Evolutionary conservation across 768 basidiomycete species (phyloP), one percentile per base, ranked within the genome.

Genomic region (Termitomyces bulborhizus): DNA sequence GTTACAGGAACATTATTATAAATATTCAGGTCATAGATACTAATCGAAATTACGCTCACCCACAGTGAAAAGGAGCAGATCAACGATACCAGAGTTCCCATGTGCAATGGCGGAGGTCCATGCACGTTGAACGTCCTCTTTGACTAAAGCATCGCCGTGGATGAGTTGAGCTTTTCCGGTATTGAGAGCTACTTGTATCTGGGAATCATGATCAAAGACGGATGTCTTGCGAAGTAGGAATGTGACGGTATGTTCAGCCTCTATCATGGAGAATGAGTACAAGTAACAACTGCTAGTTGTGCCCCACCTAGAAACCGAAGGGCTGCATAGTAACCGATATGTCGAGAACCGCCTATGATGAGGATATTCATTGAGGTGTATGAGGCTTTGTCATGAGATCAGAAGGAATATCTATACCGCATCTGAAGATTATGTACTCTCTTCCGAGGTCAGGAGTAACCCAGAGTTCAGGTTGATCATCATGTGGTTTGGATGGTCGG

Each of bases 51-150:
- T 8, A 13, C 27, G 15, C 77, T 41, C 59, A 79, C 84, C 86
- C 54, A 88, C 73, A 6, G 84, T 79, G 67, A 81, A 86, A 15
- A 88, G 58, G 15, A 87, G 69, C 31, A 78, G 60, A 59, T 86
- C 83, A 49, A 86, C 74, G 4, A 7, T 13, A 8, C 53, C 57
- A 6, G 52, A 46, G 1, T 68, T 65, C 12, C 61, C 67, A 32
- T 64, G 68, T 51, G 63, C 61, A 61, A 66, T 68, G 0, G 76
- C 75, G 51, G 71, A 71, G 2, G 70, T 63, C 84, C 86, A 87
- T 4, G 75, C 82, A 11, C 66, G 69, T 56, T 71, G 56, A 45
- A 85, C 75, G 57, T 87, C 83, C 0, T 71, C 73, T 53, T 74
- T 64, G 31, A 76, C 71, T 6, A 83, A 70, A 0, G 82, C 85